phyloP scores from a whole-genome alignment of 2,329 filamentous ascomycete genomes.

The Monilinia fructigena region DNA sequence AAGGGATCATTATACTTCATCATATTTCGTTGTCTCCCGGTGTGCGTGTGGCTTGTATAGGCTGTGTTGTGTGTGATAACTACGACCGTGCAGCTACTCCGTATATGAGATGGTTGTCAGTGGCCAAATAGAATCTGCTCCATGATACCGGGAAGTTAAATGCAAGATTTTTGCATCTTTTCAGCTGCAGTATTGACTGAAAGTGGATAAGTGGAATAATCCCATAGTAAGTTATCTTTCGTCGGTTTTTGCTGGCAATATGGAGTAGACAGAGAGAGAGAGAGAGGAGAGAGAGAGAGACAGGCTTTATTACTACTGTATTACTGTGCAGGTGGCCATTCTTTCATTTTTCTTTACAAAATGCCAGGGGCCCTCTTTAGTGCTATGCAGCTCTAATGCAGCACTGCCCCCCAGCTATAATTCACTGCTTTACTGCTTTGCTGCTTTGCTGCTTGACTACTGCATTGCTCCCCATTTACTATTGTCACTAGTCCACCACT shows the following conservation, averaged over 20 bases:
- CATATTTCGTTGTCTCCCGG: constrained; percentile 12
- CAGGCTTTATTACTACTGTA: not conserved
- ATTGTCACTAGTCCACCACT: constrained; percentile 3
- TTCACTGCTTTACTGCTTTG: not conserved
- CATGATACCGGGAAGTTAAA: constrained; percentile 20
- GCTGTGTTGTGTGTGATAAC: constrained; percentile 12
- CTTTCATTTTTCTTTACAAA: not conserved
- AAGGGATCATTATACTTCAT: not conserved
- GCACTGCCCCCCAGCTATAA: constrained; percentile 17
- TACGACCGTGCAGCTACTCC: constrained; percentile 18
- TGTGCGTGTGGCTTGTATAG: not conserved
- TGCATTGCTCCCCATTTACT: not conserved
- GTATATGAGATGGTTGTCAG: constrained; percentile 2
- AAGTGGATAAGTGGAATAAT: constrained; percentile 20
- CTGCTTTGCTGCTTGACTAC: not conserved
- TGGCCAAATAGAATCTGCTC: constrained; percentile 22
- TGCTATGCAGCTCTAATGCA: constrained; percentile 21
- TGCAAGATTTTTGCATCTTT: constrained; percentile 22
- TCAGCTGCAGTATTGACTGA: constrained; percentile 22
- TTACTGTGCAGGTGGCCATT: constrained; percentile 20
- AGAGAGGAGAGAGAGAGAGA: not conserved
- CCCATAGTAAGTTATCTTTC: constrained; percentile 2
- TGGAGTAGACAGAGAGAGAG: no score
- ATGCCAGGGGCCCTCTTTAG: constrained; percentile 15
- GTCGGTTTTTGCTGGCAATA: constrained; percentile 4